Evolutionary conservation across 2,329 filamentous ascomycete species (phyloP).

Genomic region (Colletotrichum filicis): DNA sequence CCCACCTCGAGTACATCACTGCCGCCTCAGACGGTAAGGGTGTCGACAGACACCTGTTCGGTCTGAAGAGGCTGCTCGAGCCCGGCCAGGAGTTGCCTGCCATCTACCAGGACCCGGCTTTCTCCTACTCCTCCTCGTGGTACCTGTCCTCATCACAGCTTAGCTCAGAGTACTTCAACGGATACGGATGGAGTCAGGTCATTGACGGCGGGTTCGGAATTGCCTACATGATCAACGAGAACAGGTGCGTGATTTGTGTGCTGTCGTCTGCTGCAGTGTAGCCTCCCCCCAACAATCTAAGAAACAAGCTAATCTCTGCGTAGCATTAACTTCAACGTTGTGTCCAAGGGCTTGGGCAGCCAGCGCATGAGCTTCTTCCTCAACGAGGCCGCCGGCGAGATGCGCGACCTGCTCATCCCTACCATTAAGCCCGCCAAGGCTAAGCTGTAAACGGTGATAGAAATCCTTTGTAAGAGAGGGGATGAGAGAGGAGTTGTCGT

Average conservation of each 20-base stretch:
- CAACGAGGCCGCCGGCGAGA: slow-evolving; percentile 90
- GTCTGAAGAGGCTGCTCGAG: slow-evolving; percentile 89
- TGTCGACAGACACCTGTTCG: slow-evolving; percentile 96
- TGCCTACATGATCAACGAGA: slow-evolving; percentile 99
- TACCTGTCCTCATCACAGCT: slow-evolving; percentile 90
- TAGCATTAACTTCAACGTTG: slow-evolving; percentile 97
- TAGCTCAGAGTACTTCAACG: slow-evolving; percentile 97
- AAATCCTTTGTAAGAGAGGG: neutral
- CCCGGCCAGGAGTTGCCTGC: slow-evolving; percentile 83
- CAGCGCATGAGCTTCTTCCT: slow-evolving; percentile 96
- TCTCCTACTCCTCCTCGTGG: slow-evolving; percentile 86
- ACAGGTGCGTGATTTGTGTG: slow-evolving; percentile 68
- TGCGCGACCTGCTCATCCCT: slow-evolving; percentile 86
- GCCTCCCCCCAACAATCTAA: neutral
- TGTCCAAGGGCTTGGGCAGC: slow-evolving; percentile 90
- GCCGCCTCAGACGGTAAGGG: slow-evolving; percentile 93
- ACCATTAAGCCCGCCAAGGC: slow-evolving; percentile 84
- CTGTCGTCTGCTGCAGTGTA: neutral
- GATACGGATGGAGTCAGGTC: slow-evolving; percentile 98
- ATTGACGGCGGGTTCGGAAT: slow-evolving; percentile 96
- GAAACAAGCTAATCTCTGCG: slow-evolving; percentile 23
- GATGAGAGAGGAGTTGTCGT: neutral
- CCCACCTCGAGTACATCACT: slow-evolving; percentile 90
- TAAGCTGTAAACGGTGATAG: slow-evolving; percentile 73
- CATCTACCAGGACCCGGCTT: slow-evolving; percentile 90